phyloP scores from a whole-genome alignment of 768 basidiomycete genomes.

The Boletales sp. region DNA sequence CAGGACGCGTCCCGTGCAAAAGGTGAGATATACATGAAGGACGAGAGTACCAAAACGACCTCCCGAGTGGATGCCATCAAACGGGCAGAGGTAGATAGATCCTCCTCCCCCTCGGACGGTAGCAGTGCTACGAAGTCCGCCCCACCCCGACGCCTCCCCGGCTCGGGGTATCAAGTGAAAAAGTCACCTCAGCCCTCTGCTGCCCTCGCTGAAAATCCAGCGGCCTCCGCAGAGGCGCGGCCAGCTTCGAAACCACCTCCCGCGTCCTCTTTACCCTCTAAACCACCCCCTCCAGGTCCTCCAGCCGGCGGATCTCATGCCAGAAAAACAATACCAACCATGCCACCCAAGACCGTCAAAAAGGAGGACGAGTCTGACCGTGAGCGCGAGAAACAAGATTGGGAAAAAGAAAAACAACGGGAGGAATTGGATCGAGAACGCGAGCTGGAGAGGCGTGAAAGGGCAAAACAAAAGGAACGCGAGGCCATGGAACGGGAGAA shows the following conservation, averaged over 20 bases:
- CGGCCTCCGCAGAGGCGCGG: slow-evolving; percentile 27
- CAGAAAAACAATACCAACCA: slow-evolving; percentile 25
- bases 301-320: slow-evolving; percentile 25
- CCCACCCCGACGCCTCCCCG: slow-evolving; percentile 37
- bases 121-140: slow-evolving; percentile 15
- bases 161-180: slow-evolving; percentile 46
- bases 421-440: slow-evolving; percentile 20
- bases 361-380: slow-evolving; percentile 16
- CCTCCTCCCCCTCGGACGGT: slow-evolving; percentile 16
- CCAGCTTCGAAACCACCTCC: slow-evolving; percentile 22
- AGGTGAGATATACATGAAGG: slow-evolving; percentile 38
- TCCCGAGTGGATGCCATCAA: slow-evolving; percentile 30
- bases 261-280: slow-evolving; percentile 32
- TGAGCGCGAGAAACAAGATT: slow-evolving; percentile 21
- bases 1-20: slow-evolving; percentile 26
- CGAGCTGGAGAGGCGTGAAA: slow-evolving; percentile 20
- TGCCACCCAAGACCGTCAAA: slow-evolving; percentile 24
- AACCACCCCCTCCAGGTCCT: slow-evolving; percentile 29
- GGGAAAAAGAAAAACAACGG: slow-evolving; percentile 20
- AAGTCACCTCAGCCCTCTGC: slow-evolving; percentile 25
- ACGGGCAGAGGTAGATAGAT: slow-evolving; percentile 22
- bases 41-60: slow-evolving; percentile 30
- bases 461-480: slow-evolving; percentile 16
- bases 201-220: slow-evolving; percentile 20
- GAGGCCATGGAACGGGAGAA: slow-evolving; percentile 25